Percentiles rank a stretch among this genome's conserved stretches.
phyloP scores from a whole-genome alignment of 306 rosid species.

The Cyclanthera cordifolia region DNA sequence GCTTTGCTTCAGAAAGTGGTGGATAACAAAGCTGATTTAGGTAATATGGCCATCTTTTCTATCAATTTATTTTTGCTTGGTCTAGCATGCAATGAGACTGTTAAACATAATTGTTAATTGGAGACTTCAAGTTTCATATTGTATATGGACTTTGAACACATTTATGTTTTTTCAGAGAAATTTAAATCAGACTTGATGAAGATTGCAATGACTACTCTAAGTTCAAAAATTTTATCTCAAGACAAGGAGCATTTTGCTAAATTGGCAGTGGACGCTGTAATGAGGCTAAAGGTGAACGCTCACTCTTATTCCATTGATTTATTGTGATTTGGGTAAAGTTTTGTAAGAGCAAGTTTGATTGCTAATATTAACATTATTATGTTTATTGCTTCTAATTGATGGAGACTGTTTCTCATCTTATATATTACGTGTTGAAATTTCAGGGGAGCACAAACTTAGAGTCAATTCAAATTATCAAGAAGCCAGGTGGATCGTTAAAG shows the following conservation, averaged over 20 bases:
- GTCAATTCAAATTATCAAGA: constrained; percentile 85
- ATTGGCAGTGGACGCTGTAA: constrained; percentile 89
- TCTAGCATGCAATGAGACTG: too few relatives aligned
- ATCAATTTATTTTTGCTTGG: neutral
- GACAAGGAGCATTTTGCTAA: constrained; percentile 89
- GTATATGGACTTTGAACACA: neutral
- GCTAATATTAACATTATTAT: neutral
- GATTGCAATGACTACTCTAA: constrained; percentile 92
- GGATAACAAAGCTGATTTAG: constrained; percentile 74
- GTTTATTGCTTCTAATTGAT: neutral
- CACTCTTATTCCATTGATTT: neutral
- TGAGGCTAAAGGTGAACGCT: constrained; percentile 70
- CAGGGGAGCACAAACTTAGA: constrained; percentile 99
- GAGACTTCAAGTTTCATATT: neutral
- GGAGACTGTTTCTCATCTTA: neutral
- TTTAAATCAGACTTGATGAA: constrained; percentile 86
- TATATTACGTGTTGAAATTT: constrained; percentile 19
- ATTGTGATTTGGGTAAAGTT: neutral
- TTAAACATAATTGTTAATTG: too few relatives aligned
- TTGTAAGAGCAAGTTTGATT: neutral
- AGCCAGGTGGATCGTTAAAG: constrained; percentile 83
- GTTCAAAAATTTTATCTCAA: constrained; percentile 93
- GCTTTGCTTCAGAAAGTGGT: constrained; percentile 66
- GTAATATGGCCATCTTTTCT: constrained; percentile 19
- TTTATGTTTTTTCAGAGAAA: constrained; percentile 39